These are phyloP conservation scores for Fragilaria crotonensis DNA, from an alignment of 108 stramenopile genomes.

Conservation along the genomic window DNA sequence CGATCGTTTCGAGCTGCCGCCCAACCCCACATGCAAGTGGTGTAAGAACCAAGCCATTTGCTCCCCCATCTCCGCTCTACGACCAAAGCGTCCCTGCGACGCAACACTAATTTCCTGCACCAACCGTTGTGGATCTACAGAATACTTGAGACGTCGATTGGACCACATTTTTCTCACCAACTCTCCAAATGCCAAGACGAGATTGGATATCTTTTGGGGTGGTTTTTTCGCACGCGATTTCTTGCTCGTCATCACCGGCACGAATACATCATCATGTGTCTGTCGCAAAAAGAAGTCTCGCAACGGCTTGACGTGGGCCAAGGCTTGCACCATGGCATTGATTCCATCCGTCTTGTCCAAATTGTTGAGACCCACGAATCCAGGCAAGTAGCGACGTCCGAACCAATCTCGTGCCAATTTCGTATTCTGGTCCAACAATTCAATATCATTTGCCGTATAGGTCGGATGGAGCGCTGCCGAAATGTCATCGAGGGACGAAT, in stretches of 20 bases:
- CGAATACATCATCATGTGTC: conserved; percentile 10
- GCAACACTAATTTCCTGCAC: conserved; percentile 83
- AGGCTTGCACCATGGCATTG: conserved; percentile 86
- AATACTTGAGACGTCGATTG: conserved; percentile 83
- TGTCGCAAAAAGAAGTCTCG: conserved; percentile 86
- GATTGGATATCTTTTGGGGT: conserved; percentile 29
- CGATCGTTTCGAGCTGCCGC: conserved; percentile 43
- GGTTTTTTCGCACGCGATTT: conserved; percentile 15
- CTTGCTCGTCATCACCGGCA: background rate
- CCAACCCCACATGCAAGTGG: conserved; percentile 83
- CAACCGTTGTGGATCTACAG: conserved; percentile 94
- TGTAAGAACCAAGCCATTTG: conserved; percentile 95
- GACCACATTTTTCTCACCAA: conserved; percentile 94
- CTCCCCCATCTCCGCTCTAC: conserved; percentile 88
- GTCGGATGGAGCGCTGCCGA: conserved; percentile 71
- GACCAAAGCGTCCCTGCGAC: conserved; percentile 86
- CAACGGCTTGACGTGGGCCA: conserved; percentile 87
- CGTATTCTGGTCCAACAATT: conserved; percentile 59
- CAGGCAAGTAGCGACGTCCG: conserved; percentile 90
- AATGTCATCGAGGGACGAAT: conserved; percentile 83
- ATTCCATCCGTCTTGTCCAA: conserved; percentile 90
- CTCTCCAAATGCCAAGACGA: conserved; percentile 77
- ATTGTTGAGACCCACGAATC: conserved; percentile 94
- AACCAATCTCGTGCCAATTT: conserved; percentile 83
- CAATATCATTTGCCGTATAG: conserved; percentile 66